phyloP scores from a whole-genome alignment of 768 basidiomycete species.

The Epithele typhae region DNA sequence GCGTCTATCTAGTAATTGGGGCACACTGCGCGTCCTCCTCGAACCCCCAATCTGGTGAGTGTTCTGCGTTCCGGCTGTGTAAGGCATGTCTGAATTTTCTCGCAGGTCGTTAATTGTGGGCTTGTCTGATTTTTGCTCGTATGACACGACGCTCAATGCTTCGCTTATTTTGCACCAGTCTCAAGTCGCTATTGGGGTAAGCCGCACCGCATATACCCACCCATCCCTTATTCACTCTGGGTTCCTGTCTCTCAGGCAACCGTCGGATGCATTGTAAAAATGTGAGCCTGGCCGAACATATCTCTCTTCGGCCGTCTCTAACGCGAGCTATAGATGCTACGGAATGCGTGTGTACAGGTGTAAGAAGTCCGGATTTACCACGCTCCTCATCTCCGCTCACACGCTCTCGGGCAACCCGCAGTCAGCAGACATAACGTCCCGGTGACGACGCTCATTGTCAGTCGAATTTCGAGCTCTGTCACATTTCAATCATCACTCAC shows the following conservation, averaged over 20 bases:
- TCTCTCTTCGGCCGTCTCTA: too few relatives aligned
- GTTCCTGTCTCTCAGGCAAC: slow-evolving; percentile 37
- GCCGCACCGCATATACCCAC: too few relatives aligned
- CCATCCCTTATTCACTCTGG: neutral
- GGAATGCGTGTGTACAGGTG: slow-evolving; percentile 62
- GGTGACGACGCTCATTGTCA: slow-evolving; percentile 45
- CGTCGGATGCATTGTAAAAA: slow-evolving; percentile 50
- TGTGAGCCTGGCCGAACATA: slow-evolving; percentile 36
- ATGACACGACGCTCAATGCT: neutral
- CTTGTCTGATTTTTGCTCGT: neutral
- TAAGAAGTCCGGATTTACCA: slow-evolving; percentile 21
- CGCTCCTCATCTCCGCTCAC: slow-evolving; percentile 1
- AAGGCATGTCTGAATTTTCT: neutral
- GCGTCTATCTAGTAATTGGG: slow-evolving; percentile 20
- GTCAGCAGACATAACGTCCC: slow-evolving; percentile 52
- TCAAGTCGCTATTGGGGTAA: slow-evolving; percentile 25
- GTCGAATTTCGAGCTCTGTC: slow-evolving; percentile 20
- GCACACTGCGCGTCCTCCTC: slow-evolving; percentile 20
- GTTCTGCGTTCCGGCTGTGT: neutral
- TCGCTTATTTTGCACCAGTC: slow-evolving; percentile 7
- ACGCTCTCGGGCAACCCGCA: slow-evolving; percentile 25
- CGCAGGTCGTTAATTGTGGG: slow-evolving; percentile 17
- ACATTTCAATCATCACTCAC: too few relatives aligned
- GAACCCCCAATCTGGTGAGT: slow-evolving; percentile 7
- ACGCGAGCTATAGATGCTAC: slow-evolving; percentile 37